Evolutionary conservation across 176 grass and related monocot species (phyloP), one percentile per base, ranked within the genome.

Genomic region (Ampelocalamus luodianensis): DNA sequence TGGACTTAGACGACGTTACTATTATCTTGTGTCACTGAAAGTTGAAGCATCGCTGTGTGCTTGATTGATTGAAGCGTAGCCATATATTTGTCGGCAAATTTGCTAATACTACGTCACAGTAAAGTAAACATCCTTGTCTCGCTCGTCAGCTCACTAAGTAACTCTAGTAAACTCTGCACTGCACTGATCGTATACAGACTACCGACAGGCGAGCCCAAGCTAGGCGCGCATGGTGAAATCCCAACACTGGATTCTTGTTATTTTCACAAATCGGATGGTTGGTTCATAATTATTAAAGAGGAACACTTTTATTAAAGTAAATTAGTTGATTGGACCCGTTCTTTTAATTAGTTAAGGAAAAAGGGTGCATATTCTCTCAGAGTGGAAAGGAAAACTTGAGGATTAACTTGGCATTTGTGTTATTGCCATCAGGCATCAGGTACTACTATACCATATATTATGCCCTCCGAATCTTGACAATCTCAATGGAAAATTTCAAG

Each of bases 51-150:
- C 77, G 8, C 20, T 6, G 22, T 68, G 38, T 58, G 40, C 62
- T 39, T 45, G 62, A 74, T 24, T 74, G 27, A 75, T 12, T 26
- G 58, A 34, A n/a, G 54, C 18, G 68, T 40, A 32, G 5, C 61
- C 56, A 62, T 54, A 22, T 1, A 32, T 2, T 74, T 59, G 48
- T 77, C 24, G 65, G 74, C 65, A 69, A 34, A 13, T 59, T 23
- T 69, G 64, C 24, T 78, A 16, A 59, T 58, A 49, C 49, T 10
- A 34, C 58, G 48, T 78, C 65, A 38, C 5, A 69, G 73, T 18
- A 85, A 55, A 60, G 51, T 46, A 70, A 70, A 43, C 51, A 84
- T 84, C 71, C 46, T 20, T 54, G 45, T 78, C 54, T 71, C 9
- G 10, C 76, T 46, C 76, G 59, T 79, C 76, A 46, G 55, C 37